These are phyloP conservation scores for Panus rudis DNA, from an alignment of 768 basidiomycete genomes.

Conservation along the genomic window DNA sequence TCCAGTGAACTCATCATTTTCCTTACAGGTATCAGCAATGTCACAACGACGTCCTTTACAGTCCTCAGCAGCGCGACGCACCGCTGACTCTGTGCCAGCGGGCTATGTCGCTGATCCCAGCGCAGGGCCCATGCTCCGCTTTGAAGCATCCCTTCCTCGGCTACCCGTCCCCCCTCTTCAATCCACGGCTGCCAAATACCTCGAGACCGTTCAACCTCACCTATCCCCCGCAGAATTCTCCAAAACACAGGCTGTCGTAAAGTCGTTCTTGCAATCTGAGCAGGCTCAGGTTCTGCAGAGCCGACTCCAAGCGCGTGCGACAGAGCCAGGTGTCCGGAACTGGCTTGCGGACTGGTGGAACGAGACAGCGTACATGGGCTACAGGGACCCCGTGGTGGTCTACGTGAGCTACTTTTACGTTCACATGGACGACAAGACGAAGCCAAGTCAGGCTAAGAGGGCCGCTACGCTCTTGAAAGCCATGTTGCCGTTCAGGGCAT, in stretches of 20 bases:
- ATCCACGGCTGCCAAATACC: slow-evolving; percentile 83
- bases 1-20: not conserved
- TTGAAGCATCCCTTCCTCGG: slow-evolving; percentile 61
- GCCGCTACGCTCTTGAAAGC: slow-evolving; percentile 84
- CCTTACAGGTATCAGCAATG: too few species aligned
- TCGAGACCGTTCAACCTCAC: slow-evolving; percentile 76
- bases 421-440: slow-evolving; percentile 60
- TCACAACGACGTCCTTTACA: slow-evolving; percentile 24
- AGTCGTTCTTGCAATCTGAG: slow-evolving; percentile 63
- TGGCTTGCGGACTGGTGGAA: slow-evolving; percentile 99
- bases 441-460: slow-evolving; percentile 52
- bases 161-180: slow-evolving; percentile 82
- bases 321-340: slow-evolving; percentile 47
- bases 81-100: slow-evolving; percentile 30
- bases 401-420: slow-evolving; percentile 95
- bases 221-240: slow-evolving; percentile 57
- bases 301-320: slow-evolving; percentile 70
- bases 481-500: slow-evolving; percentile 73
- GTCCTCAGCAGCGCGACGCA: slow-evolving; percentile 24
- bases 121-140: slow-evolving; percentile 66
- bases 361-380: slow-evolving; percentile 81
- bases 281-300: slow-evolving; percentile 68
- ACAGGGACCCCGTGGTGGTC: slow-evolving; percentile 85
- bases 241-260: slow-evolving; percentile 50
- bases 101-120: slow-evolving; percentile 48